Evolutionary conservation across 2,329 filamentous ascomycete genomes (phyloP).

Genomic region (Diaporthe sp.): DNA sequence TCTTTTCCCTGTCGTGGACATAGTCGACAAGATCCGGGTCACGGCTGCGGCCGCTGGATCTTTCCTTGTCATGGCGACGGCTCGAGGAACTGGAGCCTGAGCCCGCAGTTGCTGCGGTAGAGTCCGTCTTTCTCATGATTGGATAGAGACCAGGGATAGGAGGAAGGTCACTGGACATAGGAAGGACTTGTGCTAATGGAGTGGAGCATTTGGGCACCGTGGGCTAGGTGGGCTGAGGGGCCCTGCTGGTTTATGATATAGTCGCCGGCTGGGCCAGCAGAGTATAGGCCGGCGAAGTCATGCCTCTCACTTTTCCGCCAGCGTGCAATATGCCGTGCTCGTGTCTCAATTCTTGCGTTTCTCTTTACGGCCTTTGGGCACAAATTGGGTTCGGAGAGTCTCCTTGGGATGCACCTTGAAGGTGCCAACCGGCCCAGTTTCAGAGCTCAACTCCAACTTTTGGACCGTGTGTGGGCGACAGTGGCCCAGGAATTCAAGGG

Average conservation of each 20-base stretch:
- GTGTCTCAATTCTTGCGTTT: neutral
- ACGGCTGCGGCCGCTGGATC: constrained; percentile 19
- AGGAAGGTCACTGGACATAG: constrained; percentile 17
- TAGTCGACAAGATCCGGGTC: constrained; percentile 25
- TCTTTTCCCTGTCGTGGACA: constrained; percentile 16
- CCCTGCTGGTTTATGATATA: constrained; percentile 12
- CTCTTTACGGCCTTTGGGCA: constrained; percentile 15
- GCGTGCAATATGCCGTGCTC: neutral
- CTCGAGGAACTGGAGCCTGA: constrained; percentile 22
- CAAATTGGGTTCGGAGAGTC: constrained; percentile 23
- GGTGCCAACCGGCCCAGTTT: constrained; percentile 29
- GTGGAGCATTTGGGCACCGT: too few species aligned
- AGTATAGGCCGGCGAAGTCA: neutral
- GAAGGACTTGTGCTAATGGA: neutral
- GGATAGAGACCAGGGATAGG: constrained; percentile 27
- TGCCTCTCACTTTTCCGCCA: neutral
- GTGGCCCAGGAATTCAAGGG: constrained; percentile 7
- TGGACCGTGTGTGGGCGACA: constrained; percentile 5
- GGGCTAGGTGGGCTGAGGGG: neutral
- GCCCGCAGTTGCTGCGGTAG: constrained; percentile 23
- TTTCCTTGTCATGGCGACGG: constrained; percentile 30
- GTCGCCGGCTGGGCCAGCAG: neutral
- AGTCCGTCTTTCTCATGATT: constrained; percentile 15
- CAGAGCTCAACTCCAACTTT: constrained; percentile 27
- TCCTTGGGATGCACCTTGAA: constrained; percentile 11